Evolutionary conservation across 352 stramenopile genomes (phyloP).

Genomic region (Peronosclerospora sorghi): DNA sequence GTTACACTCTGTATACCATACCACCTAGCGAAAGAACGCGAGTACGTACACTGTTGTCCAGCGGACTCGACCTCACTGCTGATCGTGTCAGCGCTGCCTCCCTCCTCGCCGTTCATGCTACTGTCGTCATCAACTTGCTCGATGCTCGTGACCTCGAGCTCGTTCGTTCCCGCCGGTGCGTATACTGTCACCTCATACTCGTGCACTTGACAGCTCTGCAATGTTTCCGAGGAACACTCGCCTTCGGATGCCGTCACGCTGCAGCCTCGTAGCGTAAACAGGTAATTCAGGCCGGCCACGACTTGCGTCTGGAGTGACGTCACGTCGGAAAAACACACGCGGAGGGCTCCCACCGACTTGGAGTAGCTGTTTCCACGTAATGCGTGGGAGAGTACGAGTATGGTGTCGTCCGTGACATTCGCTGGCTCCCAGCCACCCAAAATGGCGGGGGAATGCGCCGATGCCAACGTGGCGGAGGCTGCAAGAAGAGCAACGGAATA

Average conservation of each 20-base stretch:
- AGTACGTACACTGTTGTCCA: no score
- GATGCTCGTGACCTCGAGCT: conserved; percentile 51
- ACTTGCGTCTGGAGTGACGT: conserved; percentile 39
- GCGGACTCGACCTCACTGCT: no score
- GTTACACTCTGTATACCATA: no score
- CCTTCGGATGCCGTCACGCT: conserved; percentile 25
- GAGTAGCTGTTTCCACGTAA: conserved; percentile 11
- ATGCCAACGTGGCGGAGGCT: conserved; percentile 8
- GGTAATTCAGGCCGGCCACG: conserved; percentile 69
- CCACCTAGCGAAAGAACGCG: no score
- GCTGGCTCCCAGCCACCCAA: conserved; percentile 22
- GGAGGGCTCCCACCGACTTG: conserved; percentile 15
- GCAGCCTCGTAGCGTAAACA: conserved; percentile 51
- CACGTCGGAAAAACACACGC: conserved; percentile 34
- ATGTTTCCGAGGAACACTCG: conserved; percentile 18
- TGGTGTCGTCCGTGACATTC: conserved; percentile 8
- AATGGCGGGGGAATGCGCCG: no score
- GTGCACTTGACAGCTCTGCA: conserved; percentile 15
- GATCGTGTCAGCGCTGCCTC: no score
- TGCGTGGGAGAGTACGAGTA: conserved; percentile 19
- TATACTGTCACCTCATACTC: conserved; percentile 47
- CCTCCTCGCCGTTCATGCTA: no score
- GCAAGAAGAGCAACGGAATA: conserved; percentile 2
- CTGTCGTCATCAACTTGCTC: not conserved
- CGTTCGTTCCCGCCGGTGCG: conserved; percentile 47